Evolutionary conservation across 2,329 filamentous ascomycete genomes (phyloP).

Genomic region (Trichoderma endophyticum): DNA sequence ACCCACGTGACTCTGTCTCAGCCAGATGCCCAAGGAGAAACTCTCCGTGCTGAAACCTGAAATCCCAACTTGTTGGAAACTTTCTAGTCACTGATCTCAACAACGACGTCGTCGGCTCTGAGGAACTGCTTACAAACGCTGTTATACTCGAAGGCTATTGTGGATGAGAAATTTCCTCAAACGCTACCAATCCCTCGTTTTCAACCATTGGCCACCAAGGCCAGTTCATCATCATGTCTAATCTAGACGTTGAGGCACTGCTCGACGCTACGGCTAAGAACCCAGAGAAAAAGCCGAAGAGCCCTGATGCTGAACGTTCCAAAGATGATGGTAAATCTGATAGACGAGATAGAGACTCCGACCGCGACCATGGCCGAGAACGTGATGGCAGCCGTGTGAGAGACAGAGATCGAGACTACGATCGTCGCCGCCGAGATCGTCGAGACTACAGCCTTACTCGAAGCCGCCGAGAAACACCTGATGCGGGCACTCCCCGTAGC

Average conservation of each 20-base stretch:
- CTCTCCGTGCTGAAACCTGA: not conserved
- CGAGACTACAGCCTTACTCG: conserved; percentile 55
- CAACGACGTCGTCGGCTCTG: not conserved
- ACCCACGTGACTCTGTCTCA: conserved; percentile 1
- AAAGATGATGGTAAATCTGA: conserved; percentile 29
- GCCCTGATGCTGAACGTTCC: conserved; percentile 52
- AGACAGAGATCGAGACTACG: conserved; percentile 53
- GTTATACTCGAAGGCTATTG: not conserved
- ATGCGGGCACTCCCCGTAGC: conserved; percentile 67
- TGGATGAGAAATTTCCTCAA: not conserved
- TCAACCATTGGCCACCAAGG: conserved; percentile 1
- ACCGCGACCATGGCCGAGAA: conserved; percentile 42
- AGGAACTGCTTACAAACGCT: not conserved
- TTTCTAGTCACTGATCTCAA: not conserved
- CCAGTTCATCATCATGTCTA: conserved; percentile 41
- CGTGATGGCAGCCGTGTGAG: conserved; percentile 36
- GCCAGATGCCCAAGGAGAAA: conserved; percentile 5
- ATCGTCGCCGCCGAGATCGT: conserved; percentile 47
- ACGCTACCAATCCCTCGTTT: not conserved
- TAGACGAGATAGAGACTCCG: conserved; percentile 18
- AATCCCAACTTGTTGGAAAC: not conserved
- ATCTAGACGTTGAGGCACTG: conserved; percentile 79
- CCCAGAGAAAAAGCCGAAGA: conserved; percentile 46
- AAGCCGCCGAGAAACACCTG: conserved; percentile 47
- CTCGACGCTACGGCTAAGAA: conserved; percentile 78